Percentiles rank a stretch among this genome's conserved stretches.
phyloP scores from a whole-genome alignment of 2,329 filamentous ascomycete species.

The Coniochaeta pulveracea region DNA sequence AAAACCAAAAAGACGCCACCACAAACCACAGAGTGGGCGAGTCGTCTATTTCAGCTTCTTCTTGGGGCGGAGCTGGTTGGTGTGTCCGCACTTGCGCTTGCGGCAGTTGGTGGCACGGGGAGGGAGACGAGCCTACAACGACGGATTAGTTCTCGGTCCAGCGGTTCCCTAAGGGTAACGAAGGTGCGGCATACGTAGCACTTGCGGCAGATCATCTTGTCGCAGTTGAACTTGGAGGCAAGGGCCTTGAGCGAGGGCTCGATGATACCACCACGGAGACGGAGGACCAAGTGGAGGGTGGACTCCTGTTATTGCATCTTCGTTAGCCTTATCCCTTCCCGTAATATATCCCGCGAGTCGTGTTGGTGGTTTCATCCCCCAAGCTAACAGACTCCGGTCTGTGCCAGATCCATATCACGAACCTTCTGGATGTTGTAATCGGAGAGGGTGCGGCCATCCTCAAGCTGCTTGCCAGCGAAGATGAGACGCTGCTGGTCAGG shows the following conservation, averaged over 20 bases:
- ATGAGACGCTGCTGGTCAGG: slow-evolving; percentile 98
- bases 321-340: slow-evolving; percentile 3
- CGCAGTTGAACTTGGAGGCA: slow-evolving; percentile 99
- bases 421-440: slow-evolving; percentile 99
- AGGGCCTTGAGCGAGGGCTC: slow-evolving; percentile 98
- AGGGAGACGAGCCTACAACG: slow-evolving; percentile 62
- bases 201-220: slow-evolving; percentile 99
- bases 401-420: slow-evolving; percentile 26
- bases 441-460: slow-evolving; percentile 91
- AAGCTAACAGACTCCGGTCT: not conserved
- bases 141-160: slow-evolving; percentile 11
- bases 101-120: slow-evolving; percentile 99
- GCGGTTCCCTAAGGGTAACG: not conserved
- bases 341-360: slow-evolving; percentile 1
- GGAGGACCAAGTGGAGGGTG: slow-evolving; percentile 94
- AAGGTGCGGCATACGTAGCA: slow-evolving; percentile 67
- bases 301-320: slow-evolving; percentile 56
- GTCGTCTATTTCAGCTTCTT: slow-evolving; percentile 95
- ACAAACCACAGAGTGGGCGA: slow-evolving; percentile 20
- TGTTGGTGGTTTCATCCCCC: not conserved
- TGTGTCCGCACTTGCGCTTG: slow-evolving; percentile 99
- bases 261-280: slow-evolving; percentile 98
- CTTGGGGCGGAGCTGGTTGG: slow-evolving; percentile 99
- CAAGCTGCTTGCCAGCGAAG: slow-evolving; percentile 98
- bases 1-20: slow-evolving; percentile 26